Base-by-base conservation (phyloP, 2,329 filamentous ascomycete species). In the Teratosphaeriaceae sp. region DNA sequence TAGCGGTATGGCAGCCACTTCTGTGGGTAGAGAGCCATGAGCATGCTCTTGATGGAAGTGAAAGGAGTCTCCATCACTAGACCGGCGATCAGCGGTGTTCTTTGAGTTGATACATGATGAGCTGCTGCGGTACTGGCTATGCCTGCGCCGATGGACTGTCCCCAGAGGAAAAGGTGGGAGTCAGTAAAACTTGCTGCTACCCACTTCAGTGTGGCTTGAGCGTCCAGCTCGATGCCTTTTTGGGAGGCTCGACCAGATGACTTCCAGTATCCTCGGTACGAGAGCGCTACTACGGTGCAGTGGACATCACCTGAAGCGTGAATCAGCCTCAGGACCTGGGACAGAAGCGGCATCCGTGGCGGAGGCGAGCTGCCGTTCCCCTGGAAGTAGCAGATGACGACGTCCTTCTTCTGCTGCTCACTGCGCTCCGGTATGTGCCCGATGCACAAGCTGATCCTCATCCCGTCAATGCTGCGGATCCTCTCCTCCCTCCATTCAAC, bases 1-100 rank as follows among this genome's bases (percentile, higher is more conserved):
- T 89, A 80, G 36, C 76, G 75, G 59, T 90, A 90, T 0, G 85
- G 85, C 5, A 89, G 67, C 84, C 85, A 89, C 53, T 77, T 84
- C 53, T 88, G 83, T 1, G 85, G 85, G 56, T 89, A 90, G 2
- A 90, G 62, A 1, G 77, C 79, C 31, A 76, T 66, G 5, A 90
- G 69, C 83, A 90, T 88, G 15, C 75, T 76, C 45, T 75, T 72
- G 43, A 86, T 75, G 33, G 79, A 85, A 1, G 81, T 75, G 49
- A 88, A 88, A 0, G 85, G 85, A 0, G 85, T 88, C 58, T 90
- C 85, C 1, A 90, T 70, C 9, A 90, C 69, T 39, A 90, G 48
- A 1, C 74, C 68, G 1, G 55, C 52, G 8, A 76, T 60, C 0
- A 24, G 31, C 6, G 43, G 31, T 23, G 42, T 35, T 33, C n/a